Evolutionary conservation across 2,329 filamentous ascomycete species (phyloP).

Genomic region (Diaporthe sp.): DNA sequence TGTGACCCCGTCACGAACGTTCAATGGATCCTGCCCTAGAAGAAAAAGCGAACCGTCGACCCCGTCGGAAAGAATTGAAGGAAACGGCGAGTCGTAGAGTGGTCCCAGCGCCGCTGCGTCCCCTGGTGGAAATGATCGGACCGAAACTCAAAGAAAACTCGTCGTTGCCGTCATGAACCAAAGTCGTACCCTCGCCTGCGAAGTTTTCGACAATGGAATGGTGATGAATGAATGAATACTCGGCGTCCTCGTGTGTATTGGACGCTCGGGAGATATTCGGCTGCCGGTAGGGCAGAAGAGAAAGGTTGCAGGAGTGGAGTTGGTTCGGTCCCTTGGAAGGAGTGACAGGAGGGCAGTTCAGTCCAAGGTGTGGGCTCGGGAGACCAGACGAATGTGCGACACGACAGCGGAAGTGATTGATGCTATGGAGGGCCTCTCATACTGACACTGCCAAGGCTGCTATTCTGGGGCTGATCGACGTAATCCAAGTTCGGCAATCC

Average conservation of each 20-base stretch:
- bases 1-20: slow-evolving; percentile 37
- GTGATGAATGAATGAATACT: slow-evolving; percentile 37
- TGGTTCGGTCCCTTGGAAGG: slow-evolving; percentile 11
- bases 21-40: slow-evolving; percentile 37
- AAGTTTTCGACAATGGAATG: slow-evolving; percentile 48
- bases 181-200: slow-evolving; percentile 52
- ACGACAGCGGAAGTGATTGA: slow-evolving; percentile 33
- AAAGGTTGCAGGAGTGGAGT: slow-evolving; percentile 15
- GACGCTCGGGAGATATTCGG: slow-evolving; percentile 28
- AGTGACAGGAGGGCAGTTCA: slow-evolving; percentile 12
- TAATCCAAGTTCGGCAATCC: slow-evolving; percentile 22
- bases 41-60: slow-evolving; percentile 43
- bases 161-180: slow-evolving; percentile 46
- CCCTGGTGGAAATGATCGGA: slow-evolving; percentile 32
- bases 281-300: slow-evolving; percentile 28
- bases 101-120: slow-evolving; percentile 38
- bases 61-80: slow-evolving; percentile 43
- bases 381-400: slow-evolving; percentile 35
- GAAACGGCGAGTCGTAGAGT: slow-evolving; percentile 40
- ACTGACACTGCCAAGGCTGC: slow-evolving; percentile 31
- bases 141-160: slow-evolving; percentile 20
- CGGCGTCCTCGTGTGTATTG: slow-evolving; percentile 24
- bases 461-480: slow-evolving; percentile 33
- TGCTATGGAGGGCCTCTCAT: slow-evolving; percentile 40
- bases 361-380: slow-evolving; percentile 11